phyloP scores from a whole-genome alignment of 768 basidiomycete genomes.

The Leccinum olivaceopallidum region DNA sequence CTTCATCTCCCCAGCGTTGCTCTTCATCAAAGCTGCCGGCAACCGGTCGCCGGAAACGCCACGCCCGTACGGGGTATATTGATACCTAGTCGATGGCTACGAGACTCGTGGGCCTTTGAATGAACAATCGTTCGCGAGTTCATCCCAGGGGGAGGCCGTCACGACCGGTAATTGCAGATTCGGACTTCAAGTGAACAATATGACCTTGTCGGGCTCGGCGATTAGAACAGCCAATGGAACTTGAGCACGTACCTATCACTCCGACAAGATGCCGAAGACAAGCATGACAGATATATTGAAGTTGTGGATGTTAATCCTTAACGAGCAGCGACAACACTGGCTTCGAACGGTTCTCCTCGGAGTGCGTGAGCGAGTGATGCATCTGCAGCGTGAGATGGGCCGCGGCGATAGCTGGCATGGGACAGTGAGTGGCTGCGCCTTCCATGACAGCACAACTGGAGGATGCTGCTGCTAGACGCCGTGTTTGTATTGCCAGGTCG shows the following conservation, averaged over 20 bases:
- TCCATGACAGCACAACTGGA: conserved; percentile 15
- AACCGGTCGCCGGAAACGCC: conserved; percentile 23
- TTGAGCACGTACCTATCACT: conserved; percentile 13
- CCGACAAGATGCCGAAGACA: conserved; percentile 10
- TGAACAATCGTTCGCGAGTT: background rate
- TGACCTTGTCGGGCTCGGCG: conserved; percentile 21
- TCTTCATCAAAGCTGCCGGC: conserved; percentile 7
- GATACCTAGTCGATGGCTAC: background rate
- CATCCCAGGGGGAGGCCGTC: conserved; percentile 1
- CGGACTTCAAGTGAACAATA: conserved; percentile 10
- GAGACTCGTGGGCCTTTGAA: background rate
- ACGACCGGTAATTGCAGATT: conserved; percentile 9
- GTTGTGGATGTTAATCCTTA: conserved; percentile 27
- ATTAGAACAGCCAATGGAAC: conserved; percentile 7
- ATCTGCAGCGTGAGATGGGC: conserved; percentile 19
- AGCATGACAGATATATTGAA: conserved; percentile 11
- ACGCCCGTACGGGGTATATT: conserved; percentile 7
- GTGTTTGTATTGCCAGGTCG: conserved; percentile 9
- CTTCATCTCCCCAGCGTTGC: conserved; percentile 8
- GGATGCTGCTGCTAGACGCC: conserved; percentile 17
- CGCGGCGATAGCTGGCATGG: conserved; percentile 25
- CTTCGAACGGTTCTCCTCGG: conserved; percentile 29
- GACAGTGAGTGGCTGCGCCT: conserved; percentile 7
- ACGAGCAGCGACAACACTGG: conserved; percentile 1
- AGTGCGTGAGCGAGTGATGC: conserved; percentile 6